Evolutionary conservation across 495 filamentous ascomycete genomes (phyloP).

Genomic region (Aspergillus olivimuriae): DNA sequence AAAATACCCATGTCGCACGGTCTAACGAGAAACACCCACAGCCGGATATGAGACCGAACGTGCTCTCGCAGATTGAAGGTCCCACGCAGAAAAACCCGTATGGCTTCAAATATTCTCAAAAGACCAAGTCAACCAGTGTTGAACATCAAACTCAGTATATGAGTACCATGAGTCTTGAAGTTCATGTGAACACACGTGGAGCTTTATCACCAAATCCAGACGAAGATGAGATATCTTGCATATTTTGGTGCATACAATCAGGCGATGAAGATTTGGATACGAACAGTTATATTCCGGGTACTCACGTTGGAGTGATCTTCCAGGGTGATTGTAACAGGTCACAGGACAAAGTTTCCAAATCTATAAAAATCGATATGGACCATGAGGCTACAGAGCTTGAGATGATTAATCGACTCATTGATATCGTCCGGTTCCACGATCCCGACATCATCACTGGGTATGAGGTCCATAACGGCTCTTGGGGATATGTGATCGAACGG

Average conservation of each 20-base stretch:
- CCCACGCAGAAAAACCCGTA: slow-evolving; percentile 80
- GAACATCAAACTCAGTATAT: slow-evolving; percentile 88
- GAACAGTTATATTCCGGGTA: slow-evolving; percentile 46
- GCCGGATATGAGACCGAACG: slow-evolving; percentile 16
- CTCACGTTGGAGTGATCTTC: slow-evolving; percentile 51
- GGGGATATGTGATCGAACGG: slow-evolving; percentile 93
- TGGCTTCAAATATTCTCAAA: slow-evolving; percentile 85
- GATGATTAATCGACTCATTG: slow-evolving; percentile 71
- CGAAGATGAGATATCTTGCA: slow-evolving; percentile 78
- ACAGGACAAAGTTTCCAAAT: slow-evolving; percentile 41
- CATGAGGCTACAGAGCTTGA: slow-evolving; percentile 77
- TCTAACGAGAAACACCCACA: slow-evolving; percentile 6
- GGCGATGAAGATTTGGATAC: slow-evolving; percentile 54
- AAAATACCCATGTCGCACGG: slow-evolving; percentile 1
- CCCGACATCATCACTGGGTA: slow-evolving; percentile 94
- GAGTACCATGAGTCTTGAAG: slow-evolving; percentile 90
- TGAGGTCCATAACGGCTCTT: slow-evolving; percentile 87
- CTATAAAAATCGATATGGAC: slow-evolving; percentile 54
- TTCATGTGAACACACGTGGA: slow-evolving; percentile 89
- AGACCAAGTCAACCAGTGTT: slow-evolving; percentile 64
- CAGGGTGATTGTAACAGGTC: slow-evolving; percentile 40
- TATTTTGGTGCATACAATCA: slow-evolving; percentile 87
- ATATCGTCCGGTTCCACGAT: slow-evolving; percentile 77
- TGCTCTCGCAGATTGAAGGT: slow-evolving; percentile 80
- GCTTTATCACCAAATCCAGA: slow-evolving; percentile 79